phyloP scores from a whole-genome alignment of 768 basidiomycete genomes.

The Macrolepiota fuliginosa region DNA sequence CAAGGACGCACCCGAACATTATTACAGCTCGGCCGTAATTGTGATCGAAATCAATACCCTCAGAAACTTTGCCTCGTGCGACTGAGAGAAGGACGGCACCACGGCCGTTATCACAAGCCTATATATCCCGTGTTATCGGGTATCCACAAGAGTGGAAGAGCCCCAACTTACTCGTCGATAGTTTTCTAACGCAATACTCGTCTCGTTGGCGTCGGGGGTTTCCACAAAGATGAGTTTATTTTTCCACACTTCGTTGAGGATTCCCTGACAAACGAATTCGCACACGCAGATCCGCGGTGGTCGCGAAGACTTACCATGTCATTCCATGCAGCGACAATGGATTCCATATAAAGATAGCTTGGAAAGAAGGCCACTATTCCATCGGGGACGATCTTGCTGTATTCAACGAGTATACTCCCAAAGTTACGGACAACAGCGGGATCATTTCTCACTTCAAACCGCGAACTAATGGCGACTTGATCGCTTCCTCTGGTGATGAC shows the following conservation, averaged over 20 bases:
- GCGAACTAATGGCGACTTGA: conserved; percentile 96
- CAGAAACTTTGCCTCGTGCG: conserved; percentile 97
- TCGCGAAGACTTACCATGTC: conserved; percentile 78
- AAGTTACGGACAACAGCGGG: conserved; percentile 99
- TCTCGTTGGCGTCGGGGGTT: conserved; percentile 98
- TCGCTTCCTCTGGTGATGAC: conserved; percentile 98
- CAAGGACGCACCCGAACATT: conserved; percentile 84
- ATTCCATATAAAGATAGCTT: conserved; percentile 99
- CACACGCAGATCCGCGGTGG: background rate
- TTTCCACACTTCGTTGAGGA: conserved; percentile 99
- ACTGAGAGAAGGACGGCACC: conserved; percentile 96
- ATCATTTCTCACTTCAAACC: conserved; percentile 98
- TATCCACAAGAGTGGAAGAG: conserved; percentile 7
- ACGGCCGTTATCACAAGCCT: conserved; percentile 99
- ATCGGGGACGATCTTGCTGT: conserved; percentile 97
- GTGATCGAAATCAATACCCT: conserved; percentile 99
- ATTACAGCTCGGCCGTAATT: conserved; percentile 99
- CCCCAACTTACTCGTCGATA: conserved; percentile 71
- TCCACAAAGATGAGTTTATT: conserved; percentile 99
- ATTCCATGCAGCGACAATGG: conserved; percentile 99
- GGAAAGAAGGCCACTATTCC: conserved; percentile 99
- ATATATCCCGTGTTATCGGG: background rate
- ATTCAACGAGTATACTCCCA: conserved; percentile 96
- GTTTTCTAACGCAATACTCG: conserved; percentile 96
- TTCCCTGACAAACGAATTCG: conserved; percentile 59